phyloP scores from a whole-genome alignment of 495 filamentous ascomycete species.

The Hyaloscypha finlandica region DNA sequence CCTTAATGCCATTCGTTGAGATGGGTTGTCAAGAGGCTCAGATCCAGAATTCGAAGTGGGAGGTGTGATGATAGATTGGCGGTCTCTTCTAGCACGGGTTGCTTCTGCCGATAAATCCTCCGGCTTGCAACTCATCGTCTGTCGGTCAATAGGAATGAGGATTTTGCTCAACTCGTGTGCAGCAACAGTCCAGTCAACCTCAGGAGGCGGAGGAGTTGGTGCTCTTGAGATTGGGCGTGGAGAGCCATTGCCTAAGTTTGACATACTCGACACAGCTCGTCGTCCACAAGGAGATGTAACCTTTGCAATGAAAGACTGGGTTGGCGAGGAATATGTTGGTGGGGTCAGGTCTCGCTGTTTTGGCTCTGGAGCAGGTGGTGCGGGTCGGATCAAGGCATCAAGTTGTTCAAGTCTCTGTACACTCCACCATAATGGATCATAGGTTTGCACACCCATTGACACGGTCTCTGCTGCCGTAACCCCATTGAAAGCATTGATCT shows the following conservation, averaged over 20 bases:
- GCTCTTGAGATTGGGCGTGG: conserved; percentile 32
- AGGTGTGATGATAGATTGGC: conserved; percentile 51
- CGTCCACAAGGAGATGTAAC: conserved; percentile 59
- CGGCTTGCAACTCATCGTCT: conserved; percentile 70
- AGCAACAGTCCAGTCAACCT: conserved; percentile 82
- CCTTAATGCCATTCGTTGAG: conserved; percentile 69
- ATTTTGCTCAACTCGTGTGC: conserved; percentile 78
- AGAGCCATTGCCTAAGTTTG: conserved; percentile 34
- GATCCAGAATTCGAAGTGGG: conserved; percentile 28
- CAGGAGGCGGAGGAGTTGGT: conserved; percentile 61
- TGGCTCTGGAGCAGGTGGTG: conserved; percentile 46
- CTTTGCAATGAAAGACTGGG: conserved; percentile 78
- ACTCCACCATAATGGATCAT: conserved; percentile 79
- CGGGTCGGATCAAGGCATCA: conserved; percentile 53
- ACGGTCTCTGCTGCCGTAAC: conserved; percentile 3
- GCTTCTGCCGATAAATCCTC: conserved; percentile 75
- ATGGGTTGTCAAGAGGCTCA: conserved; percentile 39
- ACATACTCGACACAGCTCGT: conserved; percentile 45
- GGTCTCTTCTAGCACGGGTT: conserved; percentile 59
- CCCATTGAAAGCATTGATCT: conserved; percentile 37
- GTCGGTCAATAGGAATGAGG: conserved; percentile 72
- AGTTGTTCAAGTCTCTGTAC: conserved; percentile 64
- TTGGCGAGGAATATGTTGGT: conserved; percentile 70
- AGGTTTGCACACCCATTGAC: conserved; percentile 33
- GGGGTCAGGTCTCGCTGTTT: conserved; percentile 53